Base-by-base conservation (phyloP, 768 basidiomycete species). In the Kwoniella sp. region DNA sequence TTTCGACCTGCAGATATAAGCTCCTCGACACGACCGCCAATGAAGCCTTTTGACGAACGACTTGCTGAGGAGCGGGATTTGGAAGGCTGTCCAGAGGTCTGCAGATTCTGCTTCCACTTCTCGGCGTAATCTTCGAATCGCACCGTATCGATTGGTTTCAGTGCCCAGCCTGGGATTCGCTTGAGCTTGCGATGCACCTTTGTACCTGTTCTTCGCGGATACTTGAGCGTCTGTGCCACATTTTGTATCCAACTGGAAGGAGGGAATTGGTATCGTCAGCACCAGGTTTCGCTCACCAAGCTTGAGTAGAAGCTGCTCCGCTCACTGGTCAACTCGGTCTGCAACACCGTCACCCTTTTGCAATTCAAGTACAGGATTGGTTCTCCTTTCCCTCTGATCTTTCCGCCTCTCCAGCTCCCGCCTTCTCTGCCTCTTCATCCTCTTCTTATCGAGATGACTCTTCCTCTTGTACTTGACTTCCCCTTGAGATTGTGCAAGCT, bases 1-100 rank as follows among this genome's bases (percentile, higher is more conserved):
- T 40, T 48, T 49, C 60, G 55, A 9, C 53, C 53, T 17, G 60
- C 60, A 22, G 53, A 27, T 12, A 62, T 55, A n/a, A 62, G 33
- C 13, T 62, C 60, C 12, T 50, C 22, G 10, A 55, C 17, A n/a
- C 60, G 24, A 2, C 22, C 27, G 13, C 53, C 53, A 24, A 51
- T 5, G 2, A 4, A n/a, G 9, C 24, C 13, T 2, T 30, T 49
- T 25, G 22, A 27, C 13, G 51, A 33, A 21, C 25, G 53, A 33
- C 30, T 44, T 15, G 33, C 26, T 25, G 24, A 24, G 12, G 24
- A 29, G 22, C 29, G 44, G 3, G 53, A 40, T 25, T 30, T 51
- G 10, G 6, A 33, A 0, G 58, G 48, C 50, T 27, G 46, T 58
- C 27, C 46, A 12, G 37, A 49, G 10, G 22, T 10, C 2, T 49